Evolutionary conservation across 352 stramenopile species (phyloP), one percentile per base, ranked within the genome.

Genomic region (Peronospora destructor): DNA sequence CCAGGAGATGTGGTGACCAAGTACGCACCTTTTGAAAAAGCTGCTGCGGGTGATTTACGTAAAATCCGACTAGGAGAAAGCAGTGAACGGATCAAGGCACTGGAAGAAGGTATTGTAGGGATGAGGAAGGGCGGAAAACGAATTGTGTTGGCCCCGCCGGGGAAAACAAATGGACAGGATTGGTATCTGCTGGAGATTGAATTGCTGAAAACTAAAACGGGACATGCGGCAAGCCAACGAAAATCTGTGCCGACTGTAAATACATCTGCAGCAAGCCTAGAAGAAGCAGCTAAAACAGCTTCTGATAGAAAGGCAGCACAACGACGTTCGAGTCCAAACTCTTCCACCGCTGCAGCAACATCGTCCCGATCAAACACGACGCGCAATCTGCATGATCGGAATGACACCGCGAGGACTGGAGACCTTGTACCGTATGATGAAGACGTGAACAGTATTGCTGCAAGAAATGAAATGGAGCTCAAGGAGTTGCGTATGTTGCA

Each of bases 71-170:
- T 91, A 23, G 80, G 76, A 37, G 87, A 94, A 21, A 76, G 79
- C 38, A 78, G 59, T 11, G 71, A 93, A 51, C 79, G 84, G 9
- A 76, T 97, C 26, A 88, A 91, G 23, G 87, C 87, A 29, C 56
- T 97, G 34, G 91, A 97, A 59, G 72, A 90, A 53, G 80, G 76
- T 1, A 75, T 96, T 16, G 12, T 91, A 6, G 91, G 91, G 12
- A 97, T 97, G 87, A 87, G 63, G 44, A 94, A 94, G 45, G 77
- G 81, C 3, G 84, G 80, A 0, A 85, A 90, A 33, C 76, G 91
- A n/a, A 77, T 95, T 45, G 77, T 97, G 14, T 72, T 97, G 39
- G 84, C 75, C n/a, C 80, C 80, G 11, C 80, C 80, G 0, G 67
- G 66, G 12, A 91, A 91, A 50, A 88, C 80, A 10, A 91, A 87